A percentile compares a stretch with the other conserved stretches of the same genome.
Conservation (phyloP, 257 asterid genomes). For the Forsythia viridissima region DNA sequence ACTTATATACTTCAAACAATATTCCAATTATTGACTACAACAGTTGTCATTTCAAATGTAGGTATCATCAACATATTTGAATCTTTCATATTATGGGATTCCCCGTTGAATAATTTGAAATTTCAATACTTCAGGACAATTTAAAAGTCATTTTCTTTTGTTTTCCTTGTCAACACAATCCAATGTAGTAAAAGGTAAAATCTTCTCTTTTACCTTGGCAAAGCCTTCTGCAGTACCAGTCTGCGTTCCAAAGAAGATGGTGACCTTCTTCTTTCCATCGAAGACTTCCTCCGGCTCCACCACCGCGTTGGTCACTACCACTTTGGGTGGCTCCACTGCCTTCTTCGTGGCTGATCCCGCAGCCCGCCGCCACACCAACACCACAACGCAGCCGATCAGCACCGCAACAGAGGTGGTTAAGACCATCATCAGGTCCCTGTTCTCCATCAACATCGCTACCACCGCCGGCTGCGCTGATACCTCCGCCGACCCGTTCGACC, state of each 20-base stretch:
- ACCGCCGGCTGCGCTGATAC: conserved; percentile 43
- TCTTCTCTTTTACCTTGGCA: conserved; percentile 67
- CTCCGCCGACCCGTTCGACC: conserved; percentile 59
- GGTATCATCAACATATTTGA: no score
- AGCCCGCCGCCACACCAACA: conserved; percentile 67
- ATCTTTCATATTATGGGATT: not conserved
- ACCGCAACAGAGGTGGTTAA: conserved; percentile 81
- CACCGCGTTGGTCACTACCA: conserved; percentile 43
- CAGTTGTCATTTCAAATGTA: no score
- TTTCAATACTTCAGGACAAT: conserved; percentile 13
- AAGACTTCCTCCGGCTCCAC: conserved; percentile 67
- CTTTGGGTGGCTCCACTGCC: conserved; percentile 54
- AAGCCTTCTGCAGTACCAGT: conserved; percentile 99
- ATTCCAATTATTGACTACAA: no score
- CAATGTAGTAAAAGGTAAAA: no score
- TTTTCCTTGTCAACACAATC: no score
- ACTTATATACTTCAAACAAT: no score
- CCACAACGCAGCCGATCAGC: conserved; percentile 62
- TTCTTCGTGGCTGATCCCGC: conserved; percentile 57
- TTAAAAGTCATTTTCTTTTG: no score
- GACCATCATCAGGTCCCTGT: conserved; percentile 69
- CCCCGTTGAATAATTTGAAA: no score
- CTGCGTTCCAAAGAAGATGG: conserved; percentile 92
- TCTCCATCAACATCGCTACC: conserved; percentile 71
- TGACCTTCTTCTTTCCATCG: conserved; percentile 74